Evolutionary conservation across 352 stramenopile species (phyloP).

Genomic region (Ophiocytium majus): DNA sequence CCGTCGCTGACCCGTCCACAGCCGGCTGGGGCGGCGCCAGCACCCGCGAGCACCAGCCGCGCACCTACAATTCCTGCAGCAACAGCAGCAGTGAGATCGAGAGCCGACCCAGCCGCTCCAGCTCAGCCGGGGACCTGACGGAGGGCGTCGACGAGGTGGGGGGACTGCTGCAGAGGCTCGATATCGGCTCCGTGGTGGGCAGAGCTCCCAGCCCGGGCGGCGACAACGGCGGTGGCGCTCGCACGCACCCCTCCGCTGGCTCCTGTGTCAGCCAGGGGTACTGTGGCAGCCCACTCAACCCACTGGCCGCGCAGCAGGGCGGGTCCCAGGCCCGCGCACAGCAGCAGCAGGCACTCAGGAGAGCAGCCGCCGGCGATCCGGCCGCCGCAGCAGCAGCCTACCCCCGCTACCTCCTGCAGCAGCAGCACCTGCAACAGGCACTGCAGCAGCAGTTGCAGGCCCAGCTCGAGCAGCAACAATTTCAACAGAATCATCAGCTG

Average conservation of each 20-base stretch:
- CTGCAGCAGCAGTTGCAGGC: background rate
- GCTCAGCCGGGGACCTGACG: background rate
- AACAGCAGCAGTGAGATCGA: too few species aligned
- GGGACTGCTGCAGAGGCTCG: background rate
- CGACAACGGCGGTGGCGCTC: background rate
- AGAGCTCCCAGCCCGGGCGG: background rate
- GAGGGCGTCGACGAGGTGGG: background rate
- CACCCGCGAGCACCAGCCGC: too few species aligned
- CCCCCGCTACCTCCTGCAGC: background rate
- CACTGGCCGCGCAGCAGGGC: background rate
- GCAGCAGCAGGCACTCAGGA: background rate
- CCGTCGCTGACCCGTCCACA: too few species aligned
- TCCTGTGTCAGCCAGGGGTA: background rate
- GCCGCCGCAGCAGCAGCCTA: background rate
- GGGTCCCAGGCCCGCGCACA: background rate
- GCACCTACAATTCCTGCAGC: too few species aligned
- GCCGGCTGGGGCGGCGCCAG: too few species aligned
- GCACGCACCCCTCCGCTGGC: background rate
- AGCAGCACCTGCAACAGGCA: background rate
- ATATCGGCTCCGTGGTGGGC: background rate
- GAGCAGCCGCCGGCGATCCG: too few species aligned
- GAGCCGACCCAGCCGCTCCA: slow-evolving; percentile 22
- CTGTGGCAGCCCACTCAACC: background rate
- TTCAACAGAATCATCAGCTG: too few species aligned
- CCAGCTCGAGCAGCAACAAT: too few species aligned